phyloP scores from a whole-genome alignment of 306 rosid genomes.

The Ormosia emarginata region DNA sequence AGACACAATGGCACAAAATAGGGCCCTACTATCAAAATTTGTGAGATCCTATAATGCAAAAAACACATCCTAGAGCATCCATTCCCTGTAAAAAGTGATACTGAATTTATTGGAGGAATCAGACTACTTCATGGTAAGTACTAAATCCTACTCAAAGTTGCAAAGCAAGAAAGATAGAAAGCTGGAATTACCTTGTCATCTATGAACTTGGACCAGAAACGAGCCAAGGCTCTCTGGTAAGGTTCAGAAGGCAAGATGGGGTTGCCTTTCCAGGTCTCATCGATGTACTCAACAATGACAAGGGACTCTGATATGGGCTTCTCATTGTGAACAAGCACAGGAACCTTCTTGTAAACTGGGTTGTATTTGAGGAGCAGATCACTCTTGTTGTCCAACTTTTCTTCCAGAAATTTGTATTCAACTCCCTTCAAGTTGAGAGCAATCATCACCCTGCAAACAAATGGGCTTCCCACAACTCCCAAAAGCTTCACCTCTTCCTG shows the following conservation, averaged over 20 bases:
- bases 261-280: constrained; percentile 43
- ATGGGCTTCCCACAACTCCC: constrained; percentile 48
- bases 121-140: too few species aligned
- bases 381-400: constrained; percentile 36
- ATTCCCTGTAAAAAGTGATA: too few species aligned
- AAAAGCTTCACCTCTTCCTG: constrained; percentile 39
- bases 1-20: too few species aligned
- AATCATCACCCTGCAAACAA: constrained; percentile 35
- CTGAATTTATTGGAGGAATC: too few species aligned
- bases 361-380: constrained; percentile 39
- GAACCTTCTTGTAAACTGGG: constrained; percentile 55
- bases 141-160: too few species aligned
- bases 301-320: constrained; percentile 54
- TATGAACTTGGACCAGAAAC: constrained; percentile 60
- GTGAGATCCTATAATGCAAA: too few species aligned
- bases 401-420: constrained; percentile 36
- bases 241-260: constrained; percentile 48
- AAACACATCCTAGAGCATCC: too few species aligned
- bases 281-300: constrained; percentile 50
- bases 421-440: constrained; percentile 58
- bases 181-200: constrained; percentile 46
- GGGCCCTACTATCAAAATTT: too few species aligned
- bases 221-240: constrained; percentile 40
- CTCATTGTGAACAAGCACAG: constrained; percentile 45
- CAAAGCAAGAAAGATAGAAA: too few species aligned